Conservation (phyloP, 352 stramenopile species). For the Pythium guiyangense region DNA sequence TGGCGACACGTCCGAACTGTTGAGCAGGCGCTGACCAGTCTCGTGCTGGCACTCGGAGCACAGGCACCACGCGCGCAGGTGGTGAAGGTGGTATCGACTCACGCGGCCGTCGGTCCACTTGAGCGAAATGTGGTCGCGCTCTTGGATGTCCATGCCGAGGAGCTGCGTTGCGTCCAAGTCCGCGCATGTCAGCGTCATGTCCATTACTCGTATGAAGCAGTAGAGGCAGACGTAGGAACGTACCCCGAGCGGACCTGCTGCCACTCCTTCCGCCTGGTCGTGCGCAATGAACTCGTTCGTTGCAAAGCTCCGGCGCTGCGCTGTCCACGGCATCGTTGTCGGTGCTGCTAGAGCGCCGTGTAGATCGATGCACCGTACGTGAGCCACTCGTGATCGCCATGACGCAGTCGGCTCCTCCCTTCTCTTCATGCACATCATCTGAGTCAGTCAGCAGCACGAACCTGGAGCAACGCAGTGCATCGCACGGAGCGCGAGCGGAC, state of each 20-base stretch:
- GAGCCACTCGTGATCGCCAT: neutral
- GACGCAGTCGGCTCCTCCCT: neutral
- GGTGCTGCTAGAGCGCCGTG: neutral
- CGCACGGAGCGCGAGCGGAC: neutral
- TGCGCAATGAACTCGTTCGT: slow-evolving; percentile 22
- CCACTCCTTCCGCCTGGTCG: neutral
- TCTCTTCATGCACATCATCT: neutral
- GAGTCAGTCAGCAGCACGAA: neutral
- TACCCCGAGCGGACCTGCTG: slow-evolving; percentile 6
- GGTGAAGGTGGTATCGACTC: slow-evolving; percentile 70
- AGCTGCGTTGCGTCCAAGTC: slow-evolving; percentile 22
- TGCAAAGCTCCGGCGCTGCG: slow-evolving; percentile 14
- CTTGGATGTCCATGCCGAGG: slow-evolving; percentile 61
- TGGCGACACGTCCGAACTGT: slow-evolving; percentile 52
- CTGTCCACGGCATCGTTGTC: neutral
- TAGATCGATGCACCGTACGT: neutral
- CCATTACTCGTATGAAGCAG: neutral
- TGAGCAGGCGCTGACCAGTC: slow-evolving; percentile 80
- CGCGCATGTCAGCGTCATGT: no score
- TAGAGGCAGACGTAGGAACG: neutral
- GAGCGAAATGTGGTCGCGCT: slow-evolving; percentile 69
- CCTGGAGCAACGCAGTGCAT: neutral
- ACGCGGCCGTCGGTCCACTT: slow-evolving; percentile 69
- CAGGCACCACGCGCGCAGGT: slow-evolving; percentile 74
- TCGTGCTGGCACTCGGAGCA: slow-evolving; percentile 66